These are phyloP conservation scores for Fusarium lateritium DNA, from an alignment of 2,329 filamentous ascomycete genomes.

Conservation along the genomic window DNA sequence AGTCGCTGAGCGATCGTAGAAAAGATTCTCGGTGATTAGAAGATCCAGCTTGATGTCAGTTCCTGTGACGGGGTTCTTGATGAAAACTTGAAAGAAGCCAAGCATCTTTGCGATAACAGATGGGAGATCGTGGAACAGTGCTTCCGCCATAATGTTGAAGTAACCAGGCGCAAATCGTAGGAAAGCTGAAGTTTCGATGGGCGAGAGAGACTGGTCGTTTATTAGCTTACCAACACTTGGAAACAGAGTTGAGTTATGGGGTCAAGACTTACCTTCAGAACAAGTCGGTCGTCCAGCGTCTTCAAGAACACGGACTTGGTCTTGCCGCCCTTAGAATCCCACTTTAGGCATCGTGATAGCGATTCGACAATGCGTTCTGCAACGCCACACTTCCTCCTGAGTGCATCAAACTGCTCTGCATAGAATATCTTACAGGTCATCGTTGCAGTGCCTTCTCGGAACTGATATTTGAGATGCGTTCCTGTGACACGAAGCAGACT, in stretches of 20 bases:
- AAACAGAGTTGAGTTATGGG: background rate
- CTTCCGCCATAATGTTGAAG: constrained; percentile 97
- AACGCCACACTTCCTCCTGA: constrained; percentile 92
- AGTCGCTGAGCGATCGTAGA: constrained; percentile 92
- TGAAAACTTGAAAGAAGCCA: constrained; percentile 96
- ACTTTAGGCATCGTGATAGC: constrained; percentile 93
- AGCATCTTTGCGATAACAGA: constrained; percentile 99
- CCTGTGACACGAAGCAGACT: constrained; percentile 88
- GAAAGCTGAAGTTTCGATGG: constrained; percentile 94
- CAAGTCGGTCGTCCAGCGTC: constrained; percentile 93
- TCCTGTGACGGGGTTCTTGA: constrained; percentile 93
- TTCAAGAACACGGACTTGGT: constrained; percentile 98
- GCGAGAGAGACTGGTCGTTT: constrained; percentile 78
- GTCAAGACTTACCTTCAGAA: constrained; percentile 75
- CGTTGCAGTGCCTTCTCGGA: constrained; percentile 91
- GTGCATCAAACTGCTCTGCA: constrained; percentile 96
- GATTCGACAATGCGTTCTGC: constrained; percentile 96
- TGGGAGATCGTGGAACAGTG: constrained; percentile 93
- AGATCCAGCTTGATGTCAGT: constrained; percentile 96
- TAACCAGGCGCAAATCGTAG: constrained; percentile 96
- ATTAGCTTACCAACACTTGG: constrained; percentile 23
- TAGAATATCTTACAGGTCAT: constrained; percentile 99
- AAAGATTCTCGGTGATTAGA: constrained; percentile 96
- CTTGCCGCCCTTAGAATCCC: constrained; percentile 98
- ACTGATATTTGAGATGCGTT: constrained; percentile 96